Base-by-base conservation (phyloP, 768 basidiomycete genomes). In the Russula vinacea region DNA sequence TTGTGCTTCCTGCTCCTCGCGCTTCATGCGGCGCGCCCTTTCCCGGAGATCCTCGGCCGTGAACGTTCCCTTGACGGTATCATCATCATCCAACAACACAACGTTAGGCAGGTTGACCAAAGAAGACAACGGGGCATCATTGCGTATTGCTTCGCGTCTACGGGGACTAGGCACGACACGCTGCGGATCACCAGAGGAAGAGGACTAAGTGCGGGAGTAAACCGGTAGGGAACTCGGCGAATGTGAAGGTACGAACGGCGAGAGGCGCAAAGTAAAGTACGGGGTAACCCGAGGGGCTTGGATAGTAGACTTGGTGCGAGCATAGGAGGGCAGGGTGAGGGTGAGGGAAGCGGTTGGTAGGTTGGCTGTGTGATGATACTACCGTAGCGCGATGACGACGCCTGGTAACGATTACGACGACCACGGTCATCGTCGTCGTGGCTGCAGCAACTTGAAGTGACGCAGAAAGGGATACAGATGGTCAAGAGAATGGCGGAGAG, bases 1-100 rank as follows among this genome's bases (percentile, higher is more conserved):
- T 3, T 5, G 40, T 16, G 54, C 58, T 4, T 65, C 19, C 8
- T 29, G 49, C 7, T 2, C 3, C 24, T 49, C 14, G 33, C 10
- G 54, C 54, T 3, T 65, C 24, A 7, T 37, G 49, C 4, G 11
- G 5, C 14, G 54, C 10, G 59, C 64, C n/a, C 29, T 47, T 13
- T 56, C 40, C 13, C 64, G 58, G 42, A 61, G 59, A n/a, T 44
- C 33, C 24, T 50, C n/a, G 16, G 52, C 53, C 16, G 22, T 24
- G 5, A 22, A 14, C 7, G 37, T 2, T 14, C 24, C 40, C 40
- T 52, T 50, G 33, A 37, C 5, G 6, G 3, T 17, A 5, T 9
- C 22, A 9, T 5, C 19, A 19, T 47, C 40, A 3, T 54, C 58
- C 10, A 47, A 42, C 13, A 37, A 26, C 22, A 37, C 26, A 35